A percentile compares a stretch with the other conserved stretches of the same genome.
phyloP scores from a whole-genome alignment of 2,329 filamentous ascomycete genomes.

The Trichoderma breve region DNA sequence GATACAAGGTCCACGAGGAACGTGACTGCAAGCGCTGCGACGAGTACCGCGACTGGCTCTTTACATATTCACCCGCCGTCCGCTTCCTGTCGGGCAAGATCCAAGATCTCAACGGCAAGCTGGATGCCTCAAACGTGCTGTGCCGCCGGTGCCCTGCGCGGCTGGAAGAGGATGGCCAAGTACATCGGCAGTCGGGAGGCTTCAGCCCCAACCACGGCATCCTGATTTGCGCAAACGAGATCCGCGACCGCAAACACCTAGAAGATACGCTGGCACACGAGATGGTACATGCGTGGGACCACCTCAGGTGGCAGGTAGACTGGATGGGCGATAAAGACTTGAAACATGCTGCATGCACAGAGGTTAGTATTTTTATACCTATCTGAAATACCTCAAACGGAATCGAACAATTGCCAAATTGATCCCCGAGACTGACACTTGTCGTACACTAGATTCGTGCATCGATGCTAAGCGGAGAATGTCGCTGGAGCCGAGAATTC shows the following conservation, averaged over 20 bases:
- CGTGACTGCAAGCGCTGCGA: slow-evolving; percentile 81
- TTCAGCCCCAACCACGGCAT: slow-evolving; percentile 88
- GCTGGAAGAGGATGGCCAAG: slow-evolving; percentile 55
- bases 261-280: slow-evolving; percentile 96
- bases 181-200: slow-evolving; percentile 70
- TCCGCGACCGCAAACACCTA: slow-evolving; percentile 73
- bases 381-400: neutral
- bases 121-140: slow-evolving; percentile 72
- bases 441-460: slow-evolving; percentile 69
- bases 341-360: slow-evolving; percentile 88
- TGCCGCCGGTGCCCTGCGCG: slow-evolving; percentile 73
- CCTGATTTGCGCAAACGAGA: slow-evolving; percentile 86
- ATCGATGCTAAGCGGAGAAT: slow-evolving; percentile 89
- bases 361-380: slow-evolving; percentile 53
- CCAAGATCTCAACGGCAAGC: slow-evolving; percentile 69
- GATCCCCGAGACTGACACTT: neutral
- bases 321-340: slow-evolving; percentile 68
- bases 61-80: slow-evolving; percentile 80
- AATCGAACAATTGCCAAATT: neutral
- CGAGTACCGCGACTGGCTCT: slow-evolving; percentile 75
- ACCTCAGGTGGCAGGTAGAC: slow-evolving; percentile 87
- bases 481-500: slow-evolving; percentile 83
- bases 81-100: slow-evolving; percentile 85
- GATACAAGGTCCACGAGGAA: slow-evolving; percentile 72
- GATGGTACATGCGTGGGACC: slow-evolving; percentile 97